Conservation (phyloP, 345 rosid species). For the Xanthoceras sorbifolium region DNA sequence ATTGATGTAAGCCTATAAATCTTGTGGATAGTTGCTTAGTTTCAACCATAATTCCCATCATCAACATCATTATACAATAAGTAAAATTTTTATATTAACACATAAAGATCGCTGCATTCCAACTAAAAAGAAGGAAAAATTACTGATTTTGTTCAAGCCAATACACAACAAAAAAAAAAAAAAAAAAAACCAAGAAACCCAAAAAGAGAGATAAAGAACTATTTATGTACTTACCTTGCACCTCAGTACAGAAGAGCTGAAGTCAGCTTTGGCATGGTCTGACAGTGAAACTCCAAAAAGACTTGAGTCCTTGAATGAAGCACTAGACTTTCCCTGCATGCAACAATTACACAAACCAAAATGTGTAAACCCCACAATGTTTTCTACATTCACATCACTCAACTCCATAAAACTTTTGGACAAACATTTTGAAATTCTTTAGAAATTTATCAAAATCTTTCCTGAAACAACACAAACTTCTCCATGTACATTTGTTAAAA, state of each 20-base stretch:
- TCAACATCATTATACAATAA: background rate
- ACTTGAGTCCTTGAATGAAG: slow-evolving; percentile 68
- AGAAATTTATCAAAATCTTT: no score
- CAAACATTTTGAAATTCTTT: background rate
- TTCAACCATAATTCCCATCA: background rate
- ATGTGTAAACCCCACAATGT: slow-evolving; percentile 11
- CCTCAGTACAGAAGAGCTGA: slow-evolving; percentile 53
- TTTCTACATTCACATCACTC: background rate
- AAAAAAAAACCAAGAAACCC: no score
- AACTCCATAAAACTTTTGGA: background rate
- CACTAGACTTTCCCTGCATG: slow-evolving; percentile 58
- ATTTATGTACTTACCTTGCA: slow-evolving; percentile 50
- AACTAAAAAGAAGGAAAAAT: background rate
- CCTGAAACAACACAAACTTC: no score
- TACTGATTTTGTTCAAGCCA: background rate
- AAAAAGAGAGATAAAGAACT: slow-evolving; percentile 1
- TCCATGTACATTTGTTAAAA: no score
- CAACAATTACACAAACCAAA: background rate
- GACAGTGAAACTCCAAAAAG: slow-evolving; percentile 74
- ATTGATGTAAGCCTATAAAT: no score
- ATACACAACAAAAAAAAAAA: background rate
- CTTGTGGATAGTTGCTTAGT: no score
- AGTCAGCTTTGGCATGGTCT: slow-evolving; percentile 56
- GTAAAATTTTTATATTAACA: background rate
- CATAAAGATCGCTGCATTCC: background rate